Base-by-base conservation (phyloP, 2,329 filamentous ascomycete genomes). In the Paecilomyces niveus region DNA sequence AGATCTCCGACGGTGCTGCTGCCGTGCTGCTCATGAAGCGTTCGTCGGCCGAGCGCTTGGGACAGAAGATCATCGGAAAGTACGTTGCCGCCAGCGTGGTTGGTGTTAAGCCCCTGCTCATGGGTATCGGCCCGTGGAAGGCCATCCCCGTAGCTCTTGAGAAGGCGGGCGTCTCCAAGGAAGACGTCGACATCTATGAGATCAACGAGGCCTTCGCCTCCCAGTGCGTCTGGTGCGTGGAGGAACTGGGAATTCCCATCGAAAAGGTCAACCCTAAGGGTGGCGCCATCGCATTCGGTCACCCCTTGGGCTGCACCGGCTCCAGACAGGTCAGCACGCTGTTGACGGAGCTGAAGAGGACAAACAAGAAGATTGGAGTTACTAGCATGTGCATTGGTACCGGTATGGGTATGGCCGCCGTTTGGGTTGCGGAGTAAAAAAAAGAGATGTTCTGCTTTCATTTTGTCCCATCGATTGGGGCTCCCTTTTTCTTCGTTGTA, bases 191-290 rank as follows among this genome's bases (percentile, higher is more conserved):
- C 73, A 93, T 97, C 71, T 97, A 85, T 71, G 94, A 99, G 84
- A 97, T 99, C 83, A 99, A 99, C 81, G 94, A 99, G 84, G 94
- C 94, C 1, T 99, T 99, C 75, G 94, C 94, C 32, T 90, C 86
- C 63, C 93, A 97, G 83, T 96, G 91, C 76, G 76, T 97, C 65
- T 97, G 89, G 89, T 97, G 92, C 76, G 85, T 90, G 63, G 90
- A 94, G 69, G 87, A 97, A 81, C 84, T 99, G 22, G 88, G 88
- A 52, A 78, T 99, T 29, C 89, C 91, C 56, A 72, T 82, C 61
- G 87, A 90, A 64, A 97, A 97, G 84, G 86, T 99, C 72, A 97
- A 97, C 80, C 93, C 93, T 68, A 96, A 97, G 83, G 94, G 93
- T 64, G 93, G 93, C 63, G 92, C 92, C 33, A 97, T 97, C 74